These are phyloP conservation scores for Mariannaea elegans DNA, from an alignment of 2,329 filamentous ascomycete genomes.

Conservation along the genomic window DNA sequence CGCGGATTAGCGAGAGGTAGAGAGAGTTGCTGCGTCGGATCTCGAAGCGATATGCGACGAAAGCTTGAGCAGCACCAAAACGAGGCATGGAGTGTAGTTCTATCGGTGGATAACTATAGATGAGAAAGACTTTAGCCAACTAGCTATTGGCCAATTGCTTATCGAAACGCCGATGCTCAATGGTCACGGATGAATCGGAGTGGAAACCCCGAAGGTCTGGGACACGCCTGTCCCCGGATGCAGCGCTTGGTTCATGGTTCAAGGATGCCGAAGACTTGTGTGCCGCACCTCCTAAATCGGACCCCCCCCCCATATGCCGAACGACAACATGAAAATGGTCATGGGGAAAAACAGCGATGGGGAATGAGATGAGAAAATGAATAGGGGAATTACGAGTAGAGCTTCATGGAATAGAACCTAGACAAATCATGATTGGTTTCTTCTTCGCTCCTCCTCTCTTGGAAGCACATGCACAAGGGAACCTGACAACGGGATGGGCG, in stretches of 20 bases:
- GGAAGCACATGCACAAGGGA: neutral
- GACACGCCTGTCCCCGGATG: slow-evolving; percentile 26
- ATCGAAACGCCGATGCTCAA: neutral
- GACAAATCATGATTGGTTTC: neutral
- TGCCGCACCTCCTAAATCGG: slow-evolving; percentile 27
- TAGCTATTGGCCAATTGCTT: slow-evolving; percentile 34
- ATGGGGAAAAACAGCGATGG: neutral
- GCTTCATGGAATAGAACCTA: neutral
- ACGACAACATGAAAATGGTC: neutral
- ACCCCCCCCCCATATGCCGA: slow-evolving; percentile 28
- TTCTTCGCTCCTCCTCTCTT: neutral
- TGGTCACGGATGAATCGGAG: slow-evolving; percentile 37
- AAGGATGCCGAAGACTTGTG: slow-evolving; percentile 14
- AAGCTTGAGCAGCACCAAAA: neutral
- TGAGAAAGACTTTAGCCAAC: slow-evolving; percentile 16
- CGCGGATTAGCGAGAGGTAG: neutral
- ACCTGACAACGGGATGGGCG: slow-evolving; percentile 2
- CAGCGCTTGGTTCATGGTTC: slow-evolving; percentile 25
- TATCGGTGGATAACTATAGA: slow-evolving; percentile 26
- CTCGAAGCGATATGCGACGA: slow-evolving; percentile 18
- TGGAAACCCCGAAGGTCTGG: slow-evolving; percentile 40
- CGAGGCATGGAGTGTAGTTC: slow-evolving; percentile 1
- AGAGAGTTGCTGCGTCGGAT: slow-evolving; percentile 3
- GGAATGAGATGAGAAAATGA: neutral
- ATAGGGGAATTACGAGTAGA: neutral